Conservation (phyloP, 1,284 basidiomycete genomes). For the Puccinia horiana region DNA sequence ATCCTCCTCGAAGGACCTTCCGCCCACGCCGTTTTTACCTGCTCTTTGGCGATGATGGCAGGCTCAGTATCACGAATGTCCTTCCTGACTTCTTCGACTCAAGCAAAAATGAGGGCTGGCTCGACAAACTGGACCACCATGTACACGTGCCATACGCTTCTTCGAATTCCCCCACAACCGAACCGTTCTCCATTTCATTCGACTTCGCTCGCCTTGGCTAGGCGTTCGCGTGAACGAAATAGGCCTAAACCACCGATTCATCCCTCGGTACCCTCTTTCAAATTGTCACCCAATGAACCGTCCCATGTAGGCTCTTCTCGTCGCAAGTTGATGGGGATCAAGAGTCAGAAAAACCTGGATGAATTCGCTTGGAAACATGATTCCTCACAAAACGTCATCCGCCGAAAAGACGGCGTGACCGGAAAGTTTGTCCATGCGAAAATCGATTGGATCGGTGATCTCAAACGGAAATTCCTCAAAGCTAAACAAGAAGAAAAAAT, state of each 20-base stretch:
- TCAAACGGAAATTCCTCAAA: constrained; percentile 35
- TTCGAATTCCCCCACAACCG: background rate
- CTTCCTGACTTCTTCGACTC: background rate
- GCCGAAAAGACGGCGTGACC: constrained; percentile 41
- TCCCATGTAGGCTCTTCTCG: constrained; percentile 26
- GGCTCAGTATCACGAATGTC: background rate
- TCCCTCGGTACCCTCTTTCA: constrained; percentile 46
- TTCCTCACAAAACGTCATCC: constrained; percentile 39
- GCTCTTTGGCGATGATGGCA: background rate
- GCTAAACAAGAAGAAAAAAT: constrained; percentile 29
- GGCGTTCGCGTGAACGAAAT: constrained; percentile 36
- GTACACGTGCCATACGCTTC: background rate
- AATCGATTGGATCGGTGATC: constrained; percentile 44
- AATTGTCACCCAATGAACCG: constrained; percentile 32
- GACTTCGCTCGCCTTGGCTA: background rate
- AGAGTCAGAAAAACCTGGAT: constrained; percentile 32
- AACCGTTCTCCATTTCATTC: constrained; percentile 39
- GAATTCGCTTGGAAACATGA: constrained; percentile 48
- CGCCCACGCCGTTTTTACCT: background rate
- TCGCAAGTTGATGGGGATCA: constrained; percentile 42
- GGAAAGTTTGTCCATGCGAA: constrained; percentile 48
- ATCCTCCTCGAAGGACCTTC: background rate
- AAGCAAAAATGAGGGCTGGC: background rate
- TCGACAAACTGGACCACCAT: background rate
- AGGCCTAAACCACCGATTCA: constrained; percentile 44